Evolutionary conservation across 2,329 filamentous ascomycete species (phyloP).

Genomic region (Aureobasidium sp.): DNA sequence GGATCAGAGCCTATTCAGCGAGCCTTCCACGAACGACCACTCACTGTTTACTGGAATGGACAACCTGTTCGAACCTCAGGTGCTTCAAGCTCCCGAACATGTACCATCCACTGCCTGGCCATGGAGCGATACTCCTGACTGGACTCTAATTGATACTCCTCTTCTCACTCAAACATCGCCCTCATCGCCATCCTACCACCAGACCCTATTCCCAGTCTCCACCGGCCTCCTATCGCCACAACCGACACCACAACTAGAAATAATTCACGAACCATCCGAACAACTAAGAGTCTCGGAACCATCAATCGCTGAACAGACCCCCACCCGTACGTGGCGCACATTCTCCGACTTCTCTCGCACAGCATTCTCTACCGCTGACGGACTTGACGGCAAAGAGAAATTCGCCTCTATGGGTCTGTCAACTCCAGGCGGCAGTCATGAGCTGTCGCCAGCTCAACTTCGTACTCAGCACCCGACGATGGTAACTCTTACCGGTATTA

Average conservation of each 20-base stretch:
- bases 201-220: constrained; percentile 1
- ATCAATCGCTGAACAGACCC: background rate
- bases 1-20: constrained; percentile 4
- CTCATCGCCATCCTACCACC: background rate
- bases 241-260: constrained; percentile 1
- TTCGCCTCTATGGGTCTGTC: background rate
- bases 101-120: constrained; percentile 1
- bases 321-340: background rate
- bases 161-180: background rate
- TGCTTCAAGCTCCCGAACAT: background rate
- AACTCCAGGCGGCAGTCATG: background rate
- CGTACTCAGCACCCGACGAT: background rate
- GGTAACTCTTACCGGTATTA: constrained; percentile 8
- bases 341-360: constrained; percentile 10
- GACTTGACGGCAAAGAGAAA: constrained; percentile 6
- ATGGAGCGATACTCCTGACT: constrained; percentile 17
- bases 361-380: constrained; percentile 10
- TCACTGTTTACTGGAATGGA: constrained; percentile 20
- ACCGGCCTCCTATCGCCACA: constrained; percentile 5
- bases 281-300: background rate
- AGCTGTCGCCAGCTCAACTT: constrained; percentile 6
- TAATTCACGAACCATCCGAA: background rate
- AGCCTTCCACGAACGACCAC: constrained; percentile 21
- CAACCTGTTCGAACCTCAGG: constrained; percentile 17
- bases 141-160: constrained; percentile 17